phyloP scores from a whole-genome alignment of 352 stramenopile species.

The Phytophthora parvispora region DNA sequence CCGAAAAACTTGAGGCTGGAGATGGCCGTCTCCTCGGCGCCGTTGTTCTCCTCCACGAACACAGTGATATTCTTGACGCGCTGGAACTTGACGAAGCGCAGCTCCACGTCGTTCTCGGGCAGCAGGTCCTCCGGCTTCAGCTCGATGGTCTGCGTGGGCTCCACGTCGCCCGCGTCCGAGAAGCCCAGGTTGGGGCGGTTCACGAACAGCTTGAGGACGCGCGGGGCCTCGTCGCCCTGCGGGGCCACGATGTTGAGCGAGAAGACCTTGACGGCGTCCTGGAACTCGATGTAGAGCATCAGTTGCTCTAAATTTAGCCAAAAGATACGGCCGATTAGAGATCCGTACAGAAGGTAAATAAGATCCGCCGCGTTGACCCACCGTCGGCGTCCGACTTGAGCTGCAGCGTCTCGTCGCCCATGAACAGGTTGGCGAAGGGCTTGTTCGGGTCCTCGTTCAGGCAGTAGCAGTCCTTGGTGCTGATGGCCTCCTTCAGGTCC shows the following conservation, averaged over 20 bases:
- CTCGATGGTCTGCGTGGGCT: slow-evolving; percentile 81
- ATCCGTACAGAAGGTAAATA: background rate
- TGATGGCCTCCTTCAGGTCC: slow-evolving; percentile 74
- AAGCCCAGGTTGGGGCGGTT: slow-evolving; percentile 84
- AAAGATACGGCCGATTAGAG: background rate
- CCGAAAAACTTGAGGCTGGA: slow-evolving; percentile 79
- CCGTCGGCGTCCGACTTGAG: slow-evolving; percentile 85
- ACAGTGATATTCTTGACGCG: slow-evolving; percentile 80
- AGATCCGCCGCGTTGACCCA: slow-evolving; percentile 21
- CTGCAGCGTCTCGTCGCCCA: slow-evolving; percentile 78
- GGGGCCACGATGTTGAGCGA: slow-evolving; percentile 75
- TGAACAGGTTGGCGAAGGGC: slow-evolving; percentile 82
- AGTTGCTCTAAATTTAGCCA: slow-evolving; percentile 71
- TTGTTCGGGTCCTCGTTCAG: slow-evolving; percentile 83
- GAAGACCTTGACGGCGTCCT: slow-evolving; percentile 83
- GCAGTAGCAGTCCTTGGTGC: slow-evolving; percentile 74
- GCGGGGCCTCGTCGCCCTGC: slow-evolving; percentile 60
- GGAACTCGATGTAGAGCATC: slow-evolving; percentile 87
- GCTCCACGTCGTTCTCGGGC: slow-evolving; percentile 69
- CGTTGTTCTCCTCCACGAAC: slow-evolving; percentile 86
- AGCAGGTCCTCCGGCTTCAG: slow-evolving; percentile 60
- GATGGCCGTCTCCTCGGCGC: slow-evolving; percentile 65
- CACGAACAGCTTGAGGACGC: slow-evolving; percentile 75
- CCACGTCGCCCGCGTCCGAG: slow-evolving; percentile 73
- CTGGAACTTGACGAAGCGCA: slow-evolving; percentile 89